Evolutionary conservation across 2,329 filamentous ascomycete genomes (phyloP).

Genomic region (Fusarium nurragi): DNA sequence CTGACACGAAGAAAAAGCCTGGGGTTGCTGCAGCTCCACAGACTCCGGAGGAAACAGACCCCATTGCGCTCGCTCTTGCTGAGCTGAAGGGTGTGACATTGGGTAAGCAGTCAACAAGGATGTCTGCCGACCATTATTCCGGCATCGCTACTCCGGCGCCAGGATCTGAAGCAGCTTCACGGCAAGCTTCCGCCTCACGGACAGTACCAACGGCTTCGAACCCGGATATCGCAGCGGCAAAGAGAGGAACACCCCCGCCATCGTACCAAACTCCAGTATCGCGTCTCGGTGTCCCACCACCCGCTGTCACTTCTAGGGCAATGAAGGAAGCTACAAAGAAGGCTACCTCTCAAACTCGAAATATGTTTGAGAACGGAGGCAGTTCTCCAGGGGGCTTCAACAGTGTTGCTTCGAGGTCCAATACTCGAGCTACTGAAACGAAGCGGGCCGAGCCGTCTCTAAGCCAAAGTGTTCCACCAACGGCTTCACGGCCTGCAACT

Average conservation of each 20-base stretch:
- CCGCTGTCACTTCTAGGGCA: conserved; percentile 89
- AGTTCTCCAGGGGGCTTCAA: conserved; percentile 44
- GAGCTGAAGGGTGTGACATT: conserved; percentile 86
- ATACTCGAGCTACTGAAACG: conserved; percentile 30
- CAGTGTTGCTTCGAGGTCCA: conserved; percentile 41
- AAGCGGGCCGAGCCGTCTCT: conserved; percentile 31
- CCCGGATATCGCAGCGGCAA: conserved; percentile 60
- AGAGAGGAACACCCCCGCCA: conserved; percentile 83
- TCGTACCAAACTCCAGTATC: conserved; percentile 76
- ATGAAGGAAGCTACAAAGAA: conserved; percentile 97
- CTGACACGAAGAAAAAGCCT: conserved; percentile 64
- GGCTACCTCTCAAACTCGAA: conserved; percentile 83
- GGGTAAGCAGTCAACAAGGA: conserved; percentile 80
- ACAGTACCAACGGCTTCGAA: conserved; percentile 67
- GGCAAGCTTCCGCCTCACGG: conserved; percentile 45
- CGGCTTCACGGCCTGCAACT: conserved; percentile 26
- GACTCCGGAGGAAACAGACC: conserved; percentile 74
- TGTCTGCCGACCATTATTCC: conserved; percentile 95
- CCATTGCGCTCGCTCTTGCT: conserved; percentile 90
- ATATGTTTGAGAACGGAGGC: conserved; percentile 70
- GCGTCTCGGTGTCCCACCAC: conserved; percentile 86
- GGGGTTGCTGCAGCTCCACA: conserved; percentile 46
- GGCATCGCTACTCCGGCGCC: conserved; percentile 87
- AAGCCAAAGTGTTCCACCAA: conserved; percentile 27
- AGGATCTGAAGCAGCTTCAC: conserved; percentile 50